Conservation (phyloP, 768 basidiomycete species). For the Hygrocybe punicea region DNA sequence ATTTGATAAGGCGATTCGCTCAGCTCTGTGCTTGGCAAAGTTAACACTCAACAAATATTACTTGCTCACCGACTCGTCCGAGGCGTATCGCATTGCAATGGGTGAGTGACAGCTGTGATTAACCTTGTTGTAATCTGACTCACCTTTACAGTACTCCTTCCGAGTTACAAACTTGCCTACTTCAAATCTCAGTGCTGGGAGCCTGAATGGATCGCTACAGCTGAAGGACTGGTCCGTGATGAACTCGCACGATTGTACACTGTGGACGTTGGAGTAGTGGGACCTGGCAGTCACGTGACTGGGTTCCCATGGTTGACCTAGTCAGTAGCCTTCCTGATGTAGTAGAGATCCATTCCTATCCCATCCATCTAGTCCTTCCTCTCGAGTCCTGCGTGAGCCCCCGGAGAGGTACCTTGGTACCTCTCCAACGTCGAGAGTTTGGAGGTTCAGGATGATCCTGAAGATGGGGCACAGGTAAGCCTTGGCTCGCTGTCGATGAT, state of each 20-base stretch:
- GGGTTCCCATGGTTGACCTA: no score
- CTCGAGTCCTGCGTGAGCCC: no score
- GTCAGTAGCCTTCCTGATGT: no score
- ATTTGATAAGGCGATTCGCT: conserved; percentile 19
- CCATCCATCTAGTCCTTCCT: no score
- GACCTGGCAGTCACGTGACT: no score
- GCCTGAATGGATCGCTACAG: conserved; percentile 21
- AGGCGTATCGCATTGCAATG: conserved; percentile 36
- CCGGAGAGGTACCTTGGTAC: no score
- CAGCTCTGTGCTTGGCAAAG: conserved; percentile 24
- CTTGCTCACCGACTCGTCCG: conserved; percentile 26
- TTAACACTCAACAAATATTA: conserved; percentile 35
- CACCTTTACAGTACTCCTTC: conserved; percentile 24
- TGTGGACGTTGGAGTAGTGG: no score
- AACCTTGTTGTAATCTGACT: background rate
- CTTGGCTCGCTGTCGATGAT: background rate
- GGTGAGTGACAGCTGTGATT: conserved; percentile 21
- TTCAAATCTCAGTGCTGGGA: conserved; percentile 24
- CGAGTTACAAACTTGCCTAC: conserved; percentile 28
- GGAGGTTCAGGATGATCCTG: background rate
- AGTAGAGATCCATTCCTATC: no score
- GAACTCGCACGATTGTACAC: conserved; percentile 10
- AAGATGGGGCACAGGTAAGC: background rate
- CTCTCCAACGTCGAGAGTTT: background rate
- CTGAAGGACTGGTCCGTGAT: conserved; percentile 13